Percentiles rank a stretch among this genome's conserved stretches.
Conservation (phyloP, 1,139 yeast genomes). For the Scheffersomyces insectosa region DNA sequence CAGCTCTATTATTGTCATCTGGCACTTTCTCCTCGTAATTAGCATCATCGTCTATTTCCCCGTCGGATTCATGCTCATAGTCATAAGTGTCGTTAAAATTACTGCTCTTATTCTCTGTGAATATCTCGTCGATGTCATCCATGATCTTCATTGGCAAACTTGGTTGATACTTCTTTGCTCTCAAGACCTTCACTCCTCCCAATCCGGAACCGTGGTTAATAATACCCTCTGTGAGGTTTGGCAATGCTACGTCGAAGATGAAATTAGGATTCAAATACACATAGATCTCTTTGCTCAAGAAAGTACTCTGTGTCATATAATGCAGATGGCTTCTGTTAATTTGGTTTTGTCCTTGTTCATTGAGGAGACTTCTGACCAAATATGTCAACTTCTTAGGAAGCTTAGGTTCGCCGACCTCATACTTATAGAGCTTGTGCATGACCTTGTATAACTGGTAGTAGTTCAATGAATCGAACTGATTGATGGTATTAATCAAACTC, state of each 20-base stretch:
- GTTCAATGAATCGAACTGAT: conserved; percentile 59
- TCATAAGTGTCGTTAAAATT: conserved; percentile 37
- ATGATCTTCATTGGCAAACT: conserved; percentile 57
- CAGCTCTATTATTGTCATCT: background rate
- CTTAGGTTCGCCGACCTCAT: conserved; percentile 77
- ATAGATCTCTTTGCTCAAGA: conserved; percentile 41
- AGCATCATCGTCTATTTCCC: conserved; percentile 16
- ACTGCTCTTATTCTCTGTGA: conserved; percentile 32
- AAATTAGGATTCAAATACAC: conserved; percentile 50
- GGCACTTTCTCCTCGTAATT: conserved; percentile 9
- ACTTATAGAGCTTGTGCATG: conserved; percentile 68
- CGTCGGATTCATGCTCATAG: conserved; percentile 26
- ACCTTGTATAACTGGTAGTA: conserved; percentile 71
- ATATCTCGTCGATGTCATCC: conserved; percentile 64
- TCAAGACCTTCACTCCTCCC: conserved; percentile 49
- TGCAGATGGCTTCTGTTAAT: conserved; percentile 33
- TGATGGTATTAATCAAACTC: conserved; percentile 57
- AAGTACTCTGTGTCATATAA: conserved; percentile 46
- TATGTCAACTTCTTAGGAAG: conserved; percentile 50
- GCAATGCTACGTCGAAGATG: conserved; percentile 54
- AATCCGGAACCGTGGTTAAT: conserved; percentile 63
- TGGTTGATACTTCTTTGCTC: conserved; percentile 59
- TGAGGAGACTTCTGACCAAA: conserved; percentile 32
- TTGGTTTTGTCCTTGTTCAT: conserved; percentile 43
- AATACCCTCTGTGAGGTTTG: conserved; percentile 59